Conservation (phyloP, 2,329 filamentous ascomycete species). For the Trichoderma atroviride region DNA sequence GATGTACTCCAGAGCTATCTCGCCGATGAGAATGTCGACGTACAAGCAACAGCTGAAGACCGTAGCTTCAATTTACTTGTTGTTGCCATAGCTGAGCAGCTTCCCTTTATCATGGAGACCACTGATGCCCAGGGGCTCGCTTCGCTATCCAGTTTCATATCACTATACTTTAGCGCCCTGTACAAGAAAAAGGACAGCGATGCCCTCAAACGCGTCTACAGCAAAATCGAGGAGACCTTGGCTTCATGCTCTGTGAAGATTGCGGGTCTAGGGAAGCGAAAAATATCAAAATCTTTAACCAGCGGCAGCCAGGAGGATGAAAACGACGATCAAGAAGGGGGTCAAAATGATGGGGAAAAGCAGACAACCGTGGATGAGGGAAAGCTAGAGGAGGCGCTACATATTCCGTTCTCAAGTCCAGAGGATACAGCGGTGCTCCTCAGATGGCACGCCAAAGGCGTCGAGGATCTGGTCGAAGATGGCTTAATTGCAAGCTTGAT, state of each 20-base stretch:
- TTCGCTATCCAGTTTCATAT: conserved; percentile 60
- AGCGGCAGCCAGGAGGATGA: conserved; percentile 29
- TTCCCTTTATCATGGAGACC: conserved; percentile 66
- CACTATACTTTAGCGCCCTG: conserved; percentile 57
- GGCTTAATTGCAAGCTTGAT: conserved; percentile 71
- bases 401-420: conserved; percentile 48
- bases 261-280: conserved; percentile 28
- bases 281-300: conserved; percentile 19
- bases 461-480: conserved; percentile 79
- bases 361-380: conserved; percentile 39
- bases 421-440: conserved; percentile 57
- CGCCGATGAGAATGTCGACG: conserved; percentile 37
- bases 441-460: conserved; percentile 74
- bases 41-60: conserved; percentile 26
- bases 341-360: conserved; percentile 16
- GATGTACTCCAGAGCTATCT: conserved; percentile 62
- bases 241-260: conserved; percentile 33
- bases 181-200: conserved; percentile 51
- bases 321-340: conserved; percentile 16
- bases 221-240: conserved; percentile 39
- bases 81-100: conserved; percentile 74
- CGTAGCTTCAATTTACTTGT: conserved; percentile 62
- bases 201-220: conserved; percentile 35
- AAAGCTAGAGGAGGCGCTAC: conserved; percentile 57
- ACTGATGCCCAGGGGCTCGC: conserved; percentile 47